A percentile compares a stretch with the other conserved stretches of the same genome.
phyloP scores from a whole-genome alignment of 768 basidiomycete genomes.

The Royoungia palumana region DNA sequence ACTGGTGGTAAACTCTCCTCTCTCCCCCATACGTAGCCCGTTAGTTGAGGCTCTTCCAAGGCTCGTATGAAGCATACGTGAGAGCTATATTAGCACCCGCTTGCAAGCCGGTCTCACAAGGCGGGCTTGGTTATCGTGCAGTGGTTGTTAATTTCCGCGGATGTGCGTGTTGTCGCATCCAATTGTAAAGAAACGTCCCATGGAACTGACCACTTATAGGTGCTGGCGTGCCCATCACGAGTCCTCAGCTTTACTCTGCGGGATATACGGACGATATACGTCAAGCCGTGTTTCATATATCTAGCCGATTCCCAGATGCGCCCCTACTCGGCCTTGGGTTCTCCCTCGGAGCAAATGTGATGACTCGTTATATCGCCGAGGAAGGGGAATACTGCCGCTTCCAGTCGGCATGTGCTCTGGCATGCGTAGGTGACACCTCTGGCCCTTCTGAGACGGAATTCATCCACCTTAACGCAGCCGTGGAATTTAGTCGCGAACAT shows the following conservation, averaged over 20 bases:
- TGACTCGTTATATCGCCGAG: constrained; percentile 87
- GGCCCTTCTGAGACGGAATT: constrained; percentile 10
- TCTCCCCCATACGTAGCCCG: not conserved
- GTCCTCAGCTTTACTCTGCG: constrained; percentile 80
- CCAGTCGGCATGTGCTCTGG: constrained; percentile 63
- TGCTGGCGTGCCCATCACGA: constrained; percentile 81
- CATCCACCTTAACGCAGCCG: constrained; percentile 35
- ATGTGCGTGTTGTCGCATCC: constrained; percentile 49
- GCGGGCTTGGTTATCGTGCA: constrained; percentile 88
- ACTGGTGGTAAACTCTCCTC: constrained; percentile 28
- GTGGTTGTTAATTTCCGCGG: constrained; percentile 92
- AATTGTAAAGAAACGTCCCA: constrained; percentile 8
- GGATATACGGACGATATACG: constrained; percentile 89
- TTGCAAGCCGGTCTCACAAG: constrained; percentile 63
- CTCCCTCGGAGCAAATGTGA: constrained; percentile 89
- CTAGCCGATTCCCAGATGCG: constrained; percentile 68
- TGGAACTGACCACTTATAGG: constrained; percentile 42
- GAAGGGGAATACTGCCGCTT: constrained; percentile 66
- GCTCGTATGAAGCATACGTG: constrained; percentile 89
- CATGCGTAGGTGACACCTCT: constrained; percentile 54
- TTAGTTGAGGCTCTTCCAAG: constrained; percentile 35
- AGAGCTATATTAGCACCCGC: constrained; percentile 75
- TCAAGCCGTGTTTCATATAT: constrained; percentile 73
- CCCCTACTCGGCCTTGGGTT: constrained; percentile 87
- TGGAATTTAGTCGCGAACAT: constrained; percentile 45